Percentiles rank a stretch among this genome's conserved stretches.
These are phyloP conservation scores for Echeveria elegans DNA, from an alignment of 164 flowering plant genomes.

Conservation along the genomic window DNA sequence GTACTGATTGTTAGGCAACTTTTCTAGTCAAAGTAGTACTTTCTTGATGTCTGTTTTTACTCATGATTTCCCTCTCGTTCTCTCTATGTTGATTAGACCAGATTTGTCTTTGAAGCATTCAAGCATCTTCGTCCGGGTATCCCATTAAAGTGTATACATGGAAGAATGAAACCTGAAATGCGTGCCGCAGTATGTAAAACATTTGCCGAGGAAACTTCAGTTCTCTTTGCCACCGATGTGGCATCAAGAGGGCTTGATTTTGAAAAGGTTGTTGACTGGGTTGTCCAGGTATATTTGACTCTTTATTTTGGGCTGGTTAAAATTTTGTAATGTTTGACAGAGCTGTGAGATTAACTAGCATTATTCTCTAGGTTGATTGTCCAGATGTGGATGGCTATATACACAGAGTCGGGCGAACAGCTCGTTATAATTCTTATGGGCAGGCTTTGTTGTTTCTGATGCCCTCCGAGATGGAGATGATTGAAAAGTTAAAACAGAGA, in stretches of 20 bases:
- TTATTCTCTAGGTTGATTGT: conserved; percentile 67
- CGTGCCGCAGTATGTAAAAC: conserved; percentile 63
- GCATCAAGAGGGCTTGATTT: conserved; percentile 95
- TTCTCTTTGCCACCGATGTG: conserved; percentile 86
- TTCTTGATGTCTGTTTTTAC: neutral
- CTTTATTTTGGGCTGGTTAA: neutral
- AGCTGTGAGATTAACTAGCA: neutral
- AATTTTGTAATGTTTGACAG: neutral
- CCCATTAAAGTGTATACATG: conserved; percentile 85
- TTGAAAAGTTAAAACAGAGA: conserved; percentile 52
- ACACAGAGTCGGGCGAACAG: conserved; percentile 96
- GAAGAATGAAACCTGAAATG: conserved; percentile 70
- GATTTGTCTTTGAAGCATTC: conserved; percentile 79
- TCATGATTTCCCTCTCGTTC: neutral
- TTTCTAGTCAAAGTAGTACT: neutral
- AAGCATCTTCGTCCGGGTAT: conserved; percentile 90
- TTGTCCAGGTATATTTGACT: conserved; percentile 62
- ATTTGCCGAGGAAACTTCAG: conserved; percentile 61
- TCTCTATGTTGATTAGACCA: conserved; percentile 37
- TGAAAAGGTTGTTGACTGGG: conserved; percentile 88
- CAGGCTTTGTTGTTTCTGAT: conserved; percentile 61
- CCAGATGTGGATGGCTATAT: conserved; percentile 87
- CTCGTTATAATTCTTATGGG: conserved; percentile 69
- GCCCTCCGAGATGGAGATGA: conserved; percentile 79
- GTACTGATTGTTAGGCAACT: no score